These are phyloP conservation scores for Scutellaria minor DNA, from an alignment of 257 asterid genomes.

Conservation along the genomic window DNA sequence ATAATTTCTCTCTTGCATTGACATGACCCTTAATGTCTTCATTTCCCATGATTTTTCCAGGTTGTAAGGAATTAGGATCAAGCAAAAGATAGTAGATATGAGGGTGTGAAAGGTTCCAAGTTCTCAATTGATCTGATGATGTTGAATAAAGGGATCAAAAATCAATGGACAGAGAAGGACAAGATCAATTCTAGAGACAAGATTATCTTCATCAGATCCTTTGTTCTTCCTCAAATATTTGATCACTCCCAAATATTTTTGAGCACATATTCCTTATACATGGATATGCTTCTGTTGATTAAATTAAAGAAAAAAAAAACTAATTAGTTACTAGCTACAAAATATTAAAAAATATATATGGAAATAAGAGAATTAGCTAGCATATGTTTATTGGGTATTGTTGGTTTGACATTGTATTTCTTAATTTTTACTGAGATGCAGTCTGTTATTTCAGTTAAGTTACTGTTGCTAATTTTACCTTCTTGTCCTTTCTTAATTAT, in stretches of 20 bases:
- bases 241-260: slow-evolving; percentile 9
- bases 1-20: no score
- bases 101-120: no score
- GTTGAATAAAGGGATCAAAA: slow-evolving; percentile 17
- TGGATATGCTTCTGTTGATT: slow-evolving; percentile 19
- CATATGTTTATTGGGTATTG: neutral
- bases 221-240: slow-evolving; percentile 33
- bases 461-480: slow-evolving; percentile 9
- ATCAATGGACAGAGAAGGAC: slow-evolving; percentile 29
- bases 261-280: no score
- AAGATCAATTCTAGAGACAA: neutral
- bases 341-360: no score
- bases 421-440: neutral
- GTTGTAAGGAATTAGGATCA: slow-evolving; percentile 34
- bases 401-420: neutral
- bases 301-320: slow-evolving; percentile 11
- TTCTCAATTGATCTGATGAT: neutral
- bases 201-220: slow-evolving; percentile 38
- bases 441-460: slow-evolving; percentile 41
- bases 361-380: no score
- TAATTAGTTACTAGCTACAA: neutral
- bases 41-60: neutral
- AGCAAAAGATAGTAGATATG: neutral
- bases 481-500: neutral
- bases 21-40: no score